These are phyloP conservation scores for Eucalyptus cloeziana DNA, from an alignment of 345 rosid species.

Conservation along the genomic window DNA sequence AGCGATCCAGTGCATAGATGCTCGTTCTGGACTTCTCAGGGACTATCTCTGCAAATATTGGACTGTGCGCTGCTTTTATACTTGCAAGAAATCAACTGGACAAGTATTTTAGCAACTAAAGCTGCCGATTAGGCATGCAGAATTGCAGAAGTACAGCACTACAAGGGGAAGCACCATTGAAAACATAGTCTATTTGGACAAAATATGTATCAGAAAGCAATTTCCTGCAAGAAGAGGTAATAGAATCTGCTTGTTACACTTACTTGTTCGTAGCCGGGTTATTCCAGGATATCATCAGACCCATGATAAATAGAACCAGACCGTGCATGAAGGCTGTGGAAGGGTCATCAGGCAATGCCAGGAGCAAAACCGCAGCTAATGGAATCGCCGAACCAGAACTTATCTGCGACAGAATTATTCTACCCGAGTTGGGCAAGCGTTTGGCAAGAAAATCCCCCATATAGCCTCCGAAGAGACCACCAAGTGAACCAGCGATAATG, in stretches of 20 bases:
- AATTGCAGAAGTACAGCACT: neutral
- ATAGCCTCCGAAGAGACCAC: slow-evolving; percentile 74
- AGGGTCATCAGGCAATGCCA: slow-evolving; percentile 71
- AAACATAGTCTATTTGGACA: neutral
- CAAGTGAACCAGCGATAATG: slow-evolving; percentile 50
- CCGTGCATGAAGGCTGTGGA: slow-evolving; percentile 46
- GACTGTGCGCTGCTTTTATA: slow-evolving; percentile 23
- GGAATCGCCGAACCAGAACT: slow-evolving; percentile 81
- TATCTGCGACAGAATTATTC: slow-evolving; percentile 78
- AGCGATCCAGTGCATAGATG: slow-evolving; percentile 67
- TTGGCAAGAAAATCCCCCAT: slow-evolving; percentile 65
- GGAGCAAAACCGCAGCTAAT: slow-evolving; percentile 67
- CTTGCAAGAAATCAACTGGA: neutral
- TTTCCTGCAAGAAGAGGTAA: neutral
- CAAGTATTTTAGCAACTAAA: neutral
- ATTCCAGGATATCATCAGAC: slow-evolving; percentile 70
- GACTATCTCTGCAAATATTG: slow-evolving; percentile 92
- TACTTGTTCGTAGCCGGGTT: slow-evolving; percentile 89
- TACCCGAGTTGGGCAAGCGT: slow-evolving; percentile 59
- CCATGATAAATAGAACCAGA: slow-evolving; percentile 45
- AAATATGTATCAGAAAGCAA: neutral
- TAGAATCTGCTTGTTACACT: neutral
- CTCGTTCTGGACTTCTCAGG: slow-evolving; percentile 77
- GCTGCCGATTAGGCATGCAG: neutral
- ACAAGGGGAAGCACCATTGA: neutral